Evolutionary conservation across 257 asterid species (phyloP).

Genomic region (Salvia rosmarinus): DNA sequence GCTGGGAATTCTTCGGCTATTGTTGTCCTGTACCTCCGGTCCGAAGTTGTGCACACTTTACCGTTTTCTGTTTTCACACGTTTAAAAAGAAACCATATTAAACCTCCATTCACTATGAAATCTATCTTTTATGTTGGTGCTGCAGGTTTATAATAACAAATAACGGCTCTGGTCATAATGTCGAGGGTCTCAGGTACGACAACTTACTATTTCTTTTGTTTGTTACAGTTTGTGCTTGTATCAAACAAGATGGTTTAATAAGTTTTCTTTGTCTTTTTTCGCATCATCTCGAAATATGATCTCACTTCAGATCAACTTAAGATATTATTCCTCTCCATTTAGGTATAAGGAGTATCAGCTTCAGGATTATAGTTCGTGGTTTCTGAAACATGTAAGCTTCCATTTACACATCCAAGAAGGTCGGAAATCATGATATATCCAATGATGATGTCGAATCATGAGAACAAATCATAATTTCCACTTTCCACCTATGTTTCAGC

Average conservation of each 20-base stretch:
- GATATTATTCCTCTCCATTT: slow-evolving; percentile 20
- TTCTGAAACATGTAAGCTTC: slow-evolving; percentile 71
- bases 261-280: neutral
- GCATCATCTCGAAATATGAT: neutral
- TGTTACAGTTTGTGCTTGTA: no score
- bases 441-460: slow-evolving; percentile 3
- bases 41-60: neutral
- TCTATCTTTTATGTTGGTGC: slow-evolving; percentile 20
- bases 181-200: slow-evolving; percentile 71
- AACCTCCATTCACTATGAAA: neutral
- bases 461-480: neutral
- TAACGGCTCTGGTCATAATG: slow-evolving; percentile 83
- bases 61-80: no score
- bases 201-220: no score
- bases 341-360: slow-evolving; percentile 96
- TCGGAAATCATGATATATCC: neutral
- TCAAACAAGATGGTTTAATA: neutral
- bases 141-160: slow-evolving; percentile 88
- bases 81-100: neutral
- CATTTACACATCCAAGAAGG: neutral
- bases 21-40: neutral
- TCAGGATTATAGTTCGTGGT: slow-evolving; percentile 90
- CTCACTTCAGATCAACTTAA: neutral
- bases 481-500: slow-evolving; percentile 51
- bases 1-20: neutral